Base-by-base conservation (phyloP, 129 eudicot genomes). In the Oenanthe sinensis region DNA sequence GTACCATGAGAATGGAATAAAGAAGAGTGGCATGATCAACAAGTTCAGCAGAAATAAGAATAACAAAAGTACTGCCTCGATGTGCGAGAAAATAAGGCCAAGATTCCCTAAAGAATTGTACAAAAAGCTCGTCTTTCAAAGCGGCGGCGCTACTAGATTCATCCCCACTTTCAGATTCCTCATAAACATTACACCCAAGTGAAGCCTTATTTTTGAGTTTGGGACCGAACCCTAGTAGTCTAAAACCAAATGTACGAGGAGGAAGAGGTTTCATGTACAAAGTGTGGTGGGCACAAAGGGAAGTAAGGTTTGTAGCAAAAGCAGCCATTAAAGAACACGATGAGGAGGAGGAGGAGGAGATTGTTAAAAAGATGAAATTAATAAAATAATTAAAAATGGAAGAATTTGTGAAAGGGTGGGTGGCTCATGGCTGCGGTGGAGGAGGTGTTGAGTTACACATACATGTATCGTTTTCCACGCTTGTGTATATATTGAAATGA, bases 1-100 rank as follows among this genome's bases (percentile, higher is more conserved):
- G 47, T 96, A 90, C 99, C 97, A 84, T 90, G 45, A 96, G 87
- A 82, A 92, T 79, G 33, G 86, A 90, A 84, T 92, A 95, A 78
- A 96, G 84, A 83, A 83, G 80, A 24, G 86, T 73, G 22, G 86
- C 80, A 70, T 94, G 89, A 74, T 85, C 99, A 50, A 96, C 82
- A 79, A 90, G 89, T 77, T 96, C 99, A 81, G 92, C 90, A 60
- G 97, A 90, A 42, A 96, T 82, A 49, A 96, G 81, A 71, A 96
- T 85, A 42, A 96, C 97, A 78, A 96, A 96, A 17, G 92, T 92
- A 69, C 97, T 91, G 54, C 93, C 96, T 28, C 97, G 87, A 84
- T 92, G 97, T 37, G 99, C 99, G 40, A 84, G 83, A 82, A 92
- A 88, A 80, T 96, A 96, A 19, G 99, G 97, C 99, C 99, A 92